Evolutionary conservation across 2,329 filamentous ascomycete genomes (phyloP), one percentile per base, ranked within the genome.

Genomic region (Epichloe sibirici): DNA sequence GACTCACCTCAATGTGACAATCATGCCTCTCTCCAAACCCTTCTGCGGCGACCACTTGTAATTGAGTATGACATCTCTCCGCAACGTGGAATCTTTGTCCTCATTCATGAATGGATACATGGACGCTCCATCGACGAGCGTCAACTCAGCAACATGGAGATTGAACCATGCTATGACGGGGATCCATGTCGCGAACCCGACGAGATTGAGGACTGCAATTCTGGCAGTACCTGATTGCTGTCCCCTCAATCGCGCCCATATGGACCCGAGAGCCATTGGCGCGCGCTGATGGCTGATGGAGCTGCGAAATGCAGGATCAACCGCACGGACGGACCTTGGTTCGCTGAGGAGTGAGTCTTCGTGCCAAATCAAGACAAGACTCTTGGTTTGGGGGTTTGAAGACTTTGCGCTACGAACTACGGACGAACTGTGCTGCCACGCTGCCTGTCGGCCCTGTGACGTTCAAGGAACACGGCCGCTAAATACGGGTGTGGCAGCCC

Each of bases 31-130:
- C 63, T 79, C 69, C 39, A 90, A 62, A 31, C 76, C 72, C 46
- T 78, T 69, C 53, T 77, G 74, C 25, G 80, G 74, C 55, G 77
- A 75, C 65, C 77, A 75, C 63, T 83, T 85, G 61, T 71, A 75
- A 52, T 76, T 79, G 57, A 83, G 65, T 35, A 81, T 76, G n/a
- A 78, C 55, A 56, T 86, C 82, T 49, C 74, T 66, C 39, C 66
- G 64, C 56, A 71, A 71, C 54, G 73, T 81, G 60, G 75, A 73
- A 62, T 83, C 73, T 61, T 74, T 82, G 50, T 83, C 77, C 54
- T 81, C 73, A 61, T 90, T 90, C 51, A 91, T 71, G 56, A 82
- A 85, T 1, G 88, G 88, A 52, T 85, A 85, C 88, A 93, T 93
- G 21, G 85, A 89, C 21, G 73, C 66, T 2, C 83, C 83, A 38